phyloP scores from a whole-genome alignment of 139 green algal species.

The Micractinium sp. region DNA sequence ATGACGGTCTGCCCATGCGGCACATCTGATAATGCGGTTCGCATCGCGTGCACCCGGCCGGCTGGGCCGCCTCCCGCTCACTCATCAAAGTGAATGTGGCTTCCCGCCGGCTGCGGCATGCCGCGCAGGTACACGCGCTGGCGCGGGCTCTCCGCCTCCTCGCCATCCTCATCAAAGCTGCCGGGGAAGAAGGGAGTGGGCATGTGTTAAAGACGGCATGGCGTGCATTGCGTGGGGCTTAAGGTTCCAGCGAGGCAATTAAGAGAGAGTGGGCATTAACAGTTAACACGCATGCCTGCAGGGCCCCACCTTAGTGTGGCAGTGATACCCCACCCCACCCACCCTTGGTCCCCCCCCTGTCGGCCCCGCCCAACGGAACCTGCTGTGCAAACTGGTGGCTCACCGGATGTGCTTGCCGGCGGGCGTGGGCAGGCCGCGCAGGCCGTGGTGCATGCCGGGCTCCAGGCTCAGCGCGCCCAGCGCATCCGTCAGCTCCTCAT shows the following conservation, averaged over 20 bases:
- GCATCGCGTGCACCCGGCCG: too few relatives aligned
- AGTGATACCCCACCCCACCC: too few relatives aligned
- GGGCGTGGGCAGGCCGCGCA: conserved; percentile 30
- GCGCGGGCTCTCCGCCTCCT: conserved; percentile 29
- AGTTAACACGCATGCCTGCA: background rate
- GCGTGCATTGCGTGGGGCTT: background rate
- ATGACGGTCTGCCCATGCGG: too few relatives aligned
- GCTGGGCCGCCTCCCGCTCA: background rate
- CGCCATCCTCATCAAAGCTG: conserved; percentile 34
- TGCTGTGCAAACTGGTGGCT: too few relatives aligned
- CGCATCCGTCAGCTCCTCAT: conserved; percentile 16
- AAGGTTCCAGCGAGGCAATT: background rate
- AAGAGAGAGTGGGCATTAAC: background rate
- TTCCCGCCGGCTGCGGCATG: conserved; percentile 19
- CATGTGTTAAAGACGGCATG: background rate
- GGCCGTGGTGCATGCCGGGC: background rate
- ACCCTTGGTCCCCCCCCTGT: too few relatives aligned
- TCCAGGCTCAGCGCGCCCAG: conserved; percentile 28
- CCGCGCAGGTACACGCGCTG: conserved; percentile 35
- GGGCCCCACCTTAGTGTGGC: too few relatives aligned
- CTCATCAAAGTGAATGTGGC: conserved; percentile 43
- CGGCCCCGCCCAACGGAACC: too few relatives aligned
- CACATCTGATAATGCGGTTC: too few relatives aligned
- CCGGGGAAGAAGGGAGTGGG: background rate
- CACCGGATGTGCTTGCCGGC: conserved; percentile 30